Evolutionary conservation across 805 yeast species (phyloP), one percentile per base, ranked within the genome.

Genomic region (Lipomyces chichibuensis): DNA sequence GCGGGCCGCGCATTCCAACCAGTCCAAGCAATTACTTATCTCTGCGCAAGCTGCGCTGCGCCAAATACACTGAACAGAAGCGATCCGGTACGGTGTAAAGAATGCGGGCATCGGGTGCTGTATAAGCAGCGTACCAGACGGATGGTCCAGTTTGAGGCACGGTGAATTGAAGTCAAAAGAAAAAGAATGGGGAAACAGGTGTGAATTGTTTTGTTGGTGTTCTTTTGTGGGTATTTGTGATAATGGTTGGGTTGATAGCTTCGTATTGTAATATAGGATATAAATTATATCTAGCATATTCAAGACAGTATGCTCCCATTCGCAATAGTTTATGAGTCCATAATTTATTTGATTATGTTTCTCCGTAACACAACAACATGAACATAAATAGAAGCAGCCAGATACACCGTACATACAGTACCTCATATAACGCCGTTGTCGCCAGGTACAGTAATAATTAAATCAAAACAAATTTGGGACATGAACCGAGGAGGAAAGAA

Each of bases 61-160:
- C 88, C 89, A 63, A 89, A 93, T 74, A 87, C 96, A 2, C 85
- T 95, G 73, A 88, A 92, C 63, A 92, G 94, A 81, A 91, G 90
- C 73, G 99, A 95, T 79, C 97, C 98, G 37, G 97, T 95, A 71
- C 90, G 98, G 82, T 95, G 99, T 82, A 93, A 92, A 81, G 97
- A 93, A 74, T 95, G 99, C 81, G 99, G 99, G 71, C 98, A 95
- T 82, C 89, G 99, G 82, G 98, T 95, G 68, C 83, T 95, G 70
- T 91, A 94, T 83, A 95, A 95, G 83, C 97, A 97, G 69, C 89
- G 99, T 83, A 94, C 98, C 60, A 91, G 93, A 84, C 87, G 98
- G 83, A 91, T 94, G 96, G 83, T 89, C 62, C 93, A 89, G 80
- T 89, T 89, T 76, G 93, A 89, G 79, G 93, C 94, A 37, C 85